Evolutionary conservation across 768 basidiomycete species (phyloP).

Genomic region (Tricholoma hemisulphureum): DNA sequence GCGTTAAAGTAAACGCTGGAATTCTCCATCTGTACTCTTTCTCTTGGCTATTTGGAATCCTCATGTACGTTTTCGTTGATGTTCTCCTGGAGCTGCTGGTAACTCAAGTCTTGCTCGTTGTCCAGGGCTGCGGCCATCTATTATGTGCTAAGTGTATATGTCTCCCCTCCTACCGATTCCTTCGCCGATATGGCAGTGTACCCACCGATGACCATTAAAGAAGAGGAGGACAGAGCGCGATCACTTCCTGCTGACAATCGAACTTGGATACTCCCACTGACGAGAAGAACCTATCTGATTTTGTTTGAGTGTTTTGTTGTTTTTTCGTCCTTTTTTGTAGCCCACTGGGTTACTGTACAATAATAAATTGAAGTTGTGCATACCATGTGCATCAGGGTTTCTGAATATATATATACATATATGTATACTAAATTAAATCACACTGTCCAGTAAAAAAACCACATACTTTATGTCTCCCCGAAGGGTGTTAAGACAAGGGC

Average conservation of each 20-base stretch:
- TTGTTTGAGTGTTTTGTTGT: background rate
- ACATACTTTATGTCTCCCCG: too few species aligned
- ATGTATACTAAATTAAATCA: too few species aligned
- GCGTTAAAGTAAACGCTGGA: background rate
- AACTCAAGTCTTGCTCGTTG: background rate
- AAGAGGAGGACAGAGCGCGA: background rate
- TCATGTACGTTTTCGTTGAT: background rate
- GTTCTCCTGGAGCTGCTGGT: background rate
- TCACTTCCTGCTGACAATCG: background rate
- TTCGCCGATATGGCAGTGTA: background rate
- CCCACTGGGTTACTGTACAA: background rate
- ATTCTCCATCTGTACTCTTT: background rate
- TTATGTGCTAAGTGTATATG: background rate
- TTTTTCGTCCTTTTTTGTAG: background rate
- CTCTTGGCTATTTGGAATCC: background rate
- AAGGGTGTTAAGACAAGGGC: too few species aligned
- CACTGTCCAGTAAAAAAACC: too few species aligned
- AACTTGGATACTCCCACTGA: background rate
- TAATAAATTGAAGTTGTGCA: background rate
- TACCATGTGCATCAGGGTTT: too few species aligned
- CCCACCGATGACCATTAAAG: background rate
- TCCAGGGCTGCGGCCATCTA: background rate
- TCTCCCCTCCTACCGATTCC: background rate
- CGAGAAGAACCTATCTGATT: background rate
- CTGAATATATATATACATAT: too few species aligned